Conservation (phyloP, 108 stramenopile species). For the Stephanodiscus minutulus region DNA sequence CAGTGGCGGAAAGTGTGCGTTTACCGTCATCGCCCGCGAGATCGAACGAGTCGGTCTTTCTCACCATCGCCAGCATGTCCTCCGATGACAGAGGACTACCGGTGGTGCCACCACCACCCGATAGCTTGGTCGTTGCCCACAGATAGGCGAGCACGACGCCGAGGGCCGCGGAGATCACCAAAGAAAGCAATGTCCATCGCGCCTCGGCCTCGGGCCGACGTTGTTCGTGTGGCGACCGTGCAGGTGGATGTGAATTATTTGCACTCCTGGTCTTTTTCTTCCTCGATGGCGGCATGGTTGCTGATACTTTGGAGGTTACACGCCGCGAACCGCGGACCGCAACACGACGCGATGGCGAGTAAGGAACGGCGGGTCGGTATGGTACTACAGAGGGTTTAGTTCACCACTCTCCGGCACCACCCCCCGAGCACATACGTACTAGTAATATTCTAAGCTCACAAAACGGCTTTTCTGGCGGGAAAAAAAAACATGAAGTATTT, state of each 20-base stretch:
- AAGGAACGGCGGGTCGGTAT: too few species aligned
- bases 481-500: too few species aligned
- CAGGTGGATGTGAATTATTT: too few species aligned
- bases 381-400: too few species aligned
- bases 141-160: neutral
- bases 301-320: too few species aligned
- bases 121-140: neutral
- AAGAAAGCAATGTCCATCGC: neutral
- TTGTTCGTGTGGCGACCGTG: neutral
- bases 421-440: too few species aligned
- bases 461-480: too few species aligned
- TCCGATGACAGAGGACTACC: slow-evolving; percentile 7
- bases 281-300: neutral
- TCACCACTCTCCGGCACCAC: too few species aligned
- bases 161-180: neutral
- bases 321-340: too few species aligned
- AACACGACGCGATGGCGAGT: too few species aligned
- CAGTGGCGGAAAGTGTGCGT: neutral
- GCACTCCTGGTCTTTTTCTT: neutral
- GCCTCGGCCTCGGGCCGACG: neutral
- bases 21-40: neutral
- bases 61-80: neutral
- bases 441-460: too few species aligned
- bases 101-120: neutral
- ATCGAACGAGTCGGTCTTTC: neutral